Conservation (phyloP, 73 alveolate species). For the Tetrahymena malaccensis region DNA sequence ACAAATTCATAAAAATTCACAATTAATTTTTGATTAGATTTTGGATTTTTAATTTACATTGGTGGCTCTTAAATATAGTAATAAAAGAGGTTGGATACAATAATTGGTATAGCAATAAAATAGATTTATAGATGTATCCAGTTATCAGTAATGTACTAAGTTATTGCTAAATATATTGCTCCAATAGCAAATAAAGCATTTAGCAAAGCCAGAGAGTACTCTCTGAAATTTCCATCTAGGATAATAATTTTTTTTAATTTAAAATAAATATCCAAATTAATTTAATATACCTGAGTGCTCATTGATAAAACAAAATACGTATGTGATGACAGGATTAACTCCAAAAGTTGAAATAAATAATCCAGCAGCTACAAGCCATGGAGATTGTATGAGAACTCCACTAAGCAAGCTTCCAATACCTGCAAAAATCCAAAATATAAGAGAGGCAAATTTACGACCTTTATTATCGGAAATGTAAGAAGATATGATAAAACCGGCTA, state of each 20-base stretch:
- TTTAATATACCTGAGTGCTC: not conserved
- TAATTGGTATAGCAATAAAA: not conserved
- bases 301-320: not conserved
- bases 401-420: not conserved
- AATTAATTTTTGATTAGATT: not conserved
- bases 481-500: not conserved
- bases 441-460: not conserved
- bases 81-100: not conserved
- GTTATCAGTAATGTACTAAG: not conserved
- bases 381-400: not conserved
- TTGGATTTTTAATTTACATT: not conserved
- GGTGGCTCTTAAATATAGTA: not conserved
- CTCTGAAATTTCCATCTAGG: not conserved
- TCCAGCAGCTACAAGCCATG: not conserved
- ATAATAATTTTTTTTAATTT: not conserved
- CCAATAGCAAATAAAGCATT: not conserved
- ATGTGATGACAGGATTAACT: not conserved
- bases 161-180: not conserved
- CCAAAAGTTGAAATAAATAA: not conserved
- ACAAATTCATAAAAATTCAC: not conserved
- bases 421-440: not conserved
- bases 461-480: not conserved
- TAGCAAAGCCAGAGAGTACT: not conserved
- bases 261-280: not conserved
- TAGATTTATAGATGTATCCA: not conserved